A percentile compares a stretch with the other conserved stretches of the same genome.
Conservation (phyloP, 148 eudicot species). For the Cornus controversa region DNA sequence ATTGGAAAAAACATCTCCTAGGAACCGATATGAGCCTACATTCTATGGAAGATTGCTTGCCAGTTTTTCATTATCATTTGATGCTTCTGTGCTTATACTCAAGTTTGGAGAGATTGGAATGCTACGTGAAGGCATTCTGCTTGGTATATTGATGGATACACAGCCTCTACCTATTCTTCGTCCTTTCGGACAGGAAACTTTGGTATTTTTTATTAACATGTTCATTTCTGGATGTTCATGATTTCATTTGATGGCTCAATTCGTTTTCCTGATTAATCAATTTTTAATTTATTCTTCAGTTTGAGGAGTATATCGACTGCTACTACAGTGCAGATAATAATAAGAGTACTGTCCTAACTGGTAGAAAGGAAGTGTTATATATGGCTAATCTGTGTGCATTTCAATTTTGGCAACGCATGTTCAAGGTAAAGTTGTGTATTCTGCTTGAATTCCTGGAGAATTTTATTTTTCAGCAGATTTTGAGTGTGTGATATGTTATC, state of each 20-base stretch:
- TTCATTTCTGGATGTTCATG: neutral
- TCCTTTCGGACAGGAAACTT: conserved; percentile 70
- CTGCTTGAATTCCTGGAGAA: neutral
- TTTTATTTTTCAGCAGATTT: neutral
- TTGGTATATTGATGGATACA: conserved; percentile 84
- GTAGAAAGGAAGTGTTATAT: conserved; percentile 58
- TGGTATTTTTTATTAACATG: conserved; percentile 37
- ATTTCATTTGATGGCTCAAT: neutral
- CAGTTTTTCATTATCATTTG: conserved; percentile 80
- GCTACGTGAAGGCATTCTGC: conserved; percentile 86
- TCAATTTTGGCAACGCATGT: conserved; percentile 86
- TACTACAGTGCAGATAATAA: conserved; percentile 44
- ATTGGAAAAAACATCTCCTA: conserved; percentile 52
- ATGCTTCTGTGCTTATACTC: conserved; percentile 75
- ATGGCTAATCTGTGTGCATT: conserved; percentile 76
- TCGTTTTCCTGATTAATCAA: conserved; percentile 7
- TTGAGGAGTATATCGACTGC: conserved; percentile 46
- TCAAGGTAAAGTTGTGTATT: conserved; percentile 45
- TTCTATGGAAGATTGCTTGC: conserved; percentile 79
- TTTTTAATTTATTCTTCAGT: conserved; percentile 35
- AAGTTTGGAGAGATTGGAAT: conserved; percentile 77
- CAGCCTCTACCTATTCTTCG: conserved; percentile 84
- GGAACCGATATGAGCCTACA: conserved; percentile 90
- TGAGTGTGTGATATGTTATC: neutral
- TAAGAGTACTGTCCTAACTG: conserved; percentile 40